Percentiles rank a stretch among this genome's conserved stretches.
These are phyloP conservation scores for Mercurialis annua DNA, from an alignment of 345 rosid species.

Conservation along the genomic window DNA sequence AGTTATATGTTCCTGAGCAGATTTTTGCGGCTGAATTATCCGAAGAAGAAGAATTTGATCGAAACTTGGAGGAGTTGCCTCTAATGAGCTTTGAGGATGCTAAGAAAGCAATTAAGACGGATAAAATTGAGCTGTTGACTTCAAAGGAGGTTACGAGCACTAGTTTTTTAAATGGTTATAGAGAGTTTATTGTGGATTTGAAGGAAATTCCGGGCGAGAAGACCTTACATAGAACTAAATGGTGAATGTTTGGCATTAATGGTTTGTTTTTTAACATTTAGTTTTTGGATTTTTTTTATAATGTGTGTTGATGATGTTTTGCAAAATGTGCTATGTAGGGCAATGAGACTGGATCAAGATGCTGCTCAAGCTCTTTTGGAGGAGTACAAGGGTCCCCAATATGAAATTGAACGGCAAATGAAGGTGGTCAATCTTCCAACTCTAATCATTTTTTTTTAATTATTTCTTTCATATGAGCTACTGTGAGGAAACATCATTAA, in stretches of 20 bases:
- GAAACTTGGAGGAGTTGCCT: slow-evolving; percentile 57
- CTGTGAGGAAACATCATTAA: not conserved
- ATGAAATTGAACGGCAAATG: slow-evolving; percentile 70
- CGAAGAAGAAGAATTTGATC: slow-evolving; percentile 74
- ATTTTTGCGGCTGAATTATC: slow-evolving; percentile 63
- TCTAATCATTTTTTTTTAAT: not conserved
- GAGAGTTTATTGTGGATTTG: slow-evolving; percentile 73
- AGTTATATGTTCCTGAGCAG: slow-evolving; percentile 90
- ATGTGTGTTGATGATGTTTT: slow-evolving; percentile 1
- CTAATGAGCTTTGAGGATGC: slow-evolving; percentile 70
- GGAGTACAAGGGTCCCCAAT: slow-evolving; percentile 63
- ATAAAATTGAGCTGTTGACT: slow-evolving; percentile 67
- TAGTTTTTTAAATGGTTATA: slow-evolving; percentile 27
- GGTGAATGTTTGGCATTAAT: slow-evolving; percentile 37
- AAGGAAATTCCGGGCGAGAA: slow-evolving; percentile 82
- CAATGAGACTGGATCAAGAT: slow-evolving; percentile 56
- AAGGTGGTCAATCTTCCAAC: slow-evolving; percentile 48
- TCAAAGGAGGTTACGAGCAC: slow-evolving; percentile 50
- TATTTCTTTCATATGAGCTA: not conserved
- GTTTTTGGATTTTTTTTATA: slow-evolving; percentile 3
- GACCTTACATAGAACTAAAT: slow-evolving; percentile 82
- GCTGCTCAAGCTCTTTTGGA: slow-evolving; percentile 60
- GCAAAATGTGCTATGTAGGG: slow-evolving; percentile 41
- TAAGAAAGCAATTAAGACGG: slow-evolving; percentile 53
- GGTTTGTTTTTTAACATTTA: slow-evolving; percentile 2